These are phyloP conservation scores for Chalaropsis thielavioides DNA, from an alignment of 2,329 filamentous ascomycete genomes.

Conservation along the genomic window DNA sequence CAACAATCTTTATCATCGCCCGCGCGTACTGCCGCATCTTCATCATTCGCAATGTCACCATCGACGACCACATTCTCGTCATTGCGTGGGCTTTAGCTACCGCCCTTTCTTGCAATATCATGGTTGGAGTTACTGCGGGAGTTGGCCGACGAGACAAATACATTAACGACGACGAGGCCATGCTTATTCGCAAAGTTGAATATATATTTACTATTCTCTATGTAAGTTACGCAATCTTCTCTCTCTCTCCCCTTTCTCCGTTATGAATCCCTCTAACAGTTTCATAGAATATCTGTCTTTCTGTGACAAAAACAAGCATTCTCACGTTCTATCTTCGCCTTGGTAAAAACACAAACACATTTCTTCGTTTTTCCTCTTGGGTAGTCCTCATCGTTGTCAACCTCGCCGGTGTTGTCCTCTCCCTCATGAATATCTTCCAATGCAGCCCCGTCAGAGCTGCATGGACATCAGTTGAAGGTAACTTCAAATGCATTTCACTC, in stretches of 20 bases:
- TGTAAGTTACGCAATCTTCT: constrained; percentile 27
- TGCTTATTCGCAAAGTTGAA: constrained; percentile 40
- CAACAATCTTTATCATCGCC: constrained; percentile 59
- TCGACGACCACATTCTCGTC: constrained; percentile 72
- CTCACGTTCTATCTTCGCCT: constrained; percentile 79
- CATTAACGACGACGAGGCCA: constrained; percentile 37
- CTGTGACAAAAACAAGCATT: constrained; percentile 88
- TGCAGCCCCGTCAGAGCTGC: constrained; percentile 61
- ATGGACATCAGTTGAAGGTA: constrained; percentile 34
- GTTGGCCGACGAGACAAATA: constrained; percentile 53
- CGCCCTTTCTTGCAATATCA: constrained; percentile 52
- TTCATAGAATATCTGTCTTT: constrained; percentile 66
- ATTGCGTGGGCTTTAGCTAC: constrained; percentile 62
- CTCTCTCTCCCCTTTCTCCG: neutral
- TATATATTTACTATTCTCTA: constrained; percentile 52
- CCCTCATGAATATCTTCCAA: constrained; percentile 76
- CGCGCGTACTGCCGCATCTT: constrained; percentile 58
- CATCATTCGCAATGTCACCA: constrained; percentile 56
- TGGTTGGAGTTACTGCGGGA: constrained; percentile 47
- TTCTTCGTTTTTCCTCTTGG: constrained; percentile 74
- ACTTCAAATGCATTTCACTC: constrained; percentile 38
- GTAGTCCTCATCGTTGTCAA: constrained; percentile 65
- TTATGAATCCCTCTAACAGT: neutral
- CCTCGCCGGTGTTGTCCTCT: constrained; percentile 60
- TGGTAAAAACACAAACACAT: constrained; percentile 58